These are phyloP conservation scores for Ulmus americana DNA, from an alignment of 331 rosid genomes.

Conservation along the genomic window DNA sequence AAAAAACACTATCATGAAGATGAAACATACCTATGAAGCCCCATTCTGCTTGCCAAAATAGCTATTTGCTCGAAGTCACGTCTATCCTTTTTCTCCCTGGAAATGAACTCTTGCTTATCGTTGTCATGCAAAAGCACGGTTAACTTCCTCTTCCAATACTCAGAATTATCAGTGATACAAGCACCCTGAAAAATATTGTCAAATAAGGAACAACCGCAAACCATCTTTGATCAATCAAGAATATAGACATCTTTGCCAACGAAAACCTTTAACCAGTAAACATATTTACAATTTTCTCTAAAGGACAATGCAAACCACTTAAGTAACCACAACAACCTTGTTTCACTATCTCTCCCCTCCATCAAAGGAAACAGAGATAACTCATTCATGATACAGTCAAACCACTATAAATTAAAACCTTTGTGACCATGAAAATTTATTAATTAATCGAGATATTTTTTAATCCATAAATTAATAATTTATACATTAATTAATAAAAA, in stretches of 20 bases:
- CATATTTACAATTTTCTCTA: neutral
- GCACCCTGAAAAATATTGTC: slow-evolving; percentile 41
- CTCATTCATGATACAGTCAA: too few species aligned
- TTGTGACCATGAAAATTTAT: too few species aligned
- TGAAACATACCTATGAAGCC: slow-evolving; percentile 56
- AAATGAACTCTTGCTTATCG: slow-evolving; percentile 63
- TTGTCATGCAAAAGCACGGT: slow-evolving; percentile 52
- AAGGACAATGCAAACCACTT: neutral
- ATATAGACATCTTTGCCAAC: neutral
- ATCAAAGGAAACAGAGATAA: too few species aligned
- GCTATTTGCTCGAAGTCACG: slow-evolving; percentile 70
- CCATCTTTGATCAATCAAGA: neutral
- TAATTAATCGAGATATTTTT: too few species aligned
- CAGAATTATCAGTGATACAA: slow-evolving; percentile 28
- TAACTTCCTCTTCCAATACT: slow-evolving; percentile 61
- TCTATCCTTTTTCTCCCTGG: slow-evolving; percentile 82
- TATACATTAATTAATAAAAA: too few species aligned
- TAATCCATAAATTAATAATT: too few species aligned
- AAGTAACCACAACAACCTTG: neutral
- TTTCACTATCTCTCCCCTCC: too few species aligned
- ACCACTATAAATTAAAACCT: too few species aligned
- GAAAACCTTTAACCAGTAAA: neutral
- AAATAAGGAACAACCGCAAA: slow-evolving; percentile 10
- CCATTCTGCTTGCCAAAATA: slow-evolving; percentile 67
- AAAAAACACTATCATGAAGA: neutral